Evolutionary conservation across 331 rosid species (phyloP), one percentile per base, ranked within the genome.

Genomic region (Dryas integrifolia): DNA sequence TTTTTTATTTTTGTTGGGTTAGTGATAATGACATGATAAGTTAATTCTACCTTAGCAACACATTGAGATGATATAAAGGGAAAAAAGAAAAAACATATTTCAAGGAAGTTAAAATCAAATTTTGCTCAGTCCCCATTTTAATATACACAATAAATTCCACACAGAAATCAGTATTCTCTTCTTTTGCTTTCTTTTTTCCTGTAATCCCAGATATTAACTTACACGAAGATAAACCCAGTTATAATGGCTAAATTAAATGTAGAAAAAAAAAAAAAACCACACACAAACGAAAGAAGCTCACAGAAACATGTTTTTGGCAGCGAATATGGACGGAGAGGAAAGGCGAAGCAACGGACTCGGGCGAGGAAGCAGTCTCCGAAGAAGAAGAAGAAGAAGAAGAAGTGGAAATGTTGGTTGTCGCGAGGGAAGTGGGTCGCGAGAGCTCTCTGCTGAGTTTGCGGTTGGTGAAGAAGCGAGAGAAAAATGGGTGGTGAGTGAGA

Each of bases 321-420:
- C 83, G 86, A 80, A 94, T 83, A 30, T 85, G 80, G 61, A 91
- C 98, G 4, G 90, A 84, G 39, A 77, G 83, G 56, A 88, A 89
- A 60, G 88, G 74, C 2, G 76, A 74, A 65, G 83, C 41, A 56
- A 51, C 24, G 35, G 91, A 65, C 44, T 85, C 75, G 50, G 76
- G 51, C 8, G 12, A 59, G 26, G 65, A 7, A 15, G 77, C 39
- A 60, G 79, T 1, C 43, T 58, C 44, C 9, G 78, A 18, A 77
- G 91, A 78, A 18, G 21, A 18, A 18, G 18, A 18, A 18, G 18
- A 18, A 18, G 18, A 18, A 62, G 76, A 69, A 70, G 87, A 50
- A 14, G 88, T 38, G 12, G 85, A 85, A 67, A 61, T 49, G 18
- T 60, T 76, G 62, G 80, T 52, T 16, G 83, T 72, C 55, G 82